phyloP scores from a whole-genome alignment of 2,329 filamentous ascomycete species.

The Colletotrichum plurivorum region DNA sequence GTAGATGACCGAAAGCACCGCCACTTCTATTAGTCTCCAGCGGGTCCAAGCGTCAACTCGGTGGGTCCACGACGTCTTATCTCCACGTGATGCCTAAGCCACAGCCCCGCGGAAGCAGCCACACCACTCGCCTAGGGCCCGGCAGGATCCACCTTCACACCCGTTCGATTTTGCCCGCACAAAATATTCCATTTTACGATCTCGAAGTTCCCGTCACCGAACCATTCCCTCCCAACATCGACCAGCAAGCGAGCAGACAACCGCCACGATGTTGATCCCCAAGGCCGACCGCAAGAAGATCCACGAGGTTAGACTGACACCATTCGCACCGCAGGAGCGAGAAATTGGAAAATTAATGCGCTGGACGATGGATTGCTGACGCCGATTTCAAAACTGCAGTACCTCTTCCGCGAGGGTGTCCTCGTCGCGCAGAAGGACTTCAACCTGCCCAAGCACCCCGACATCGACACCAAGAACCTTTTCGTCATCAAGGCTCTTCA shows the following conservation, averaged over 20 bases:
- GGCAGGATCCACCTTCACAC: neutral
- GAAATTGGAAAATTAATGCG: constrained; percentile 12
- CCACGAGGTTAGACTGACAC: constrained; percentile 75
- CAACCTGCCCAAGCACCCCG: constrained; percentile 97
- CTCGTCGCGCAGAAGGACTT: constrained; percentile 99
- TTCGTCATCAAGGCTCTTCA: constrained; percentile 99
- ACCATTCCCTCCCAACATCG: constrained; percentile 65
- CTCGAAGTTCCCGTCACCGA: constrained; percentile 53
- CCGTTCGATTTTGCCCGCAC: constrained; percentile 42
- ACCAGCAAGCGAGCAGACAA: constrained; percentile 54
- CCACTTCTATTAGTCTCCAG: neutral
- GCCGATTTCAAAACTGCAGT: constrained; percentile 64
- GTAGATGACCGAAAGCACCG: neutral
- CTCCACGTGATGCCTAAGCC: constrained; percentile 1
- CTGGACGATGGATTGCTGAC: constrained; percentile 29
- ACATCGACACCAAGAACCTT: constrained; percentile 99
- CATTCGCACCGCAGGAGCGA: constrained; percentile 7
- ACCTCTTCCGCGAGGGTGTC: constrained; percentile 94
- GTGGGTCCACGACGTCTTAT: neutral
- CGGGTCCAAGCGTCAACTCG: neutral
- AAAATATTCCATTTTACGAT: constrained; percentile 59
- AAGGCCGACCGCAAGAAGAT: constrained; percentile 99
- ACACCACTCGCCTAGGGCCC: constrained; percentile 1
- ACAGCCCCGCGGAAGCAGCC: neutral
- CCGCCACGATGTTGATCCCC: constrained; percentile 93